These are phyloP conservation scores for Rhizopus delemar DNA, from an alignment of 371 early-diverging fungal species.

Conservation along the genomic window DNA sequence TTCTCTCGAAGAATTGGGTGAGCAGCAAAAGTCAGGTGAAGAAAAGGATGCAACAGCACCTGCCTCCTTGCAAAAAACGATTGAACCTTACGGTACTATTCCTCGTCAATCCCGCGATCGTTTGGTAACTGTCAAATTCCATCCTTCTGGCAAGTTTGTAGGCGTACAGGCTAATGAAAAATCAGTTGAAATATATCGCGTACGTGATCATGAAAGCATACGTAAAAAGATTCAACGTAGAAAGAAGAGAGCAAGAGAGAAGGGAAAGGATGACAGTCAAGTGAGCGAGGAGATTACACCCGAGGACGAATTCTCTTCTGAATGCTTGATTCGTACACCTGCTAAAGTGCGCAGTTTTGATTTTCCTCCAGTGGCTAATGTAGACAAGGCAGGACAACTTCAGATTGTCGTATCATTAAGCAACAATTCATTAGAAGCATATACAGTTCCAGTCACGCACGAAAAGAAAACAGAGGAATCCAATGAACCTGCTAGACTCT, in stretches of 20 bases:
- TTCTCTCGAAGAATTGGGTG: constrained; percentile 46
- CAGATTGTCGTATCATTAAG: constrained; percentile 62
- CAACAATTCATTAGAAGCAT: constrained; percentile 77
- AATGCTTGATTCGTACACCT: constrained; percentile 64
- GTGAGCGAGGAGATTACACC: constrained; percentile 58
- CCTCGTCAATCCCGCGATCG: constrained; percentile 83
- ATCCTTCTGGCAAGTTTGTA: constrained; percentile 73
- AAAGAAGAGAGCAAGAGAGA: constrained; percentile 80
- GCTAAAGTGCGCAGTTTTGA: constrained; percentile 80
- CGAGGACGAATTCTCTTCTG: constrained; percentile 68
- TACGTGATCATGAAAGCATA: constrained; percentile 76
- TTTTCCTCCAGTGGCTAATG: constrained; percentile 61
- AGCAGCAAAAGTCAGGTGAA: constrained; percentile 29
- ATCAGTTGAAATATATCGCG: constrained; percentile 79
- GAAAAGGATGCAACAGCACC: constrained; percentile 33
- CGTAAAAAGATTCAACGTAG: constrained; percentile 81
- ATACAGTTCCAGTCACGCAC: constrained; percentile 51
- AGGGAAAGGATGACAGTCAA: constrained; percentile 58
- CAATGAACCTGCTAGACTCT: constrained; percentile 55
- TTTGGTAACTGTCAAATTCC: constrained; percentile 72
- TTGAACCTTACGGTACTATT: constrained; percentile 72
- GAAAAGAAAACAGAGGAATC: constrained; percentile 52
- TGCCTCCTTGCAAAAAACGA: constrained; percentile 52
- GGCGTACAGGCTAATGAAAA: constrained; percentile 82
- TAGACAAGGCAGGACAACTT: constrained; percentile 55